Conservation (phyloP, 345 rosid species). For the Eucalyptus polybractea region DNA sequence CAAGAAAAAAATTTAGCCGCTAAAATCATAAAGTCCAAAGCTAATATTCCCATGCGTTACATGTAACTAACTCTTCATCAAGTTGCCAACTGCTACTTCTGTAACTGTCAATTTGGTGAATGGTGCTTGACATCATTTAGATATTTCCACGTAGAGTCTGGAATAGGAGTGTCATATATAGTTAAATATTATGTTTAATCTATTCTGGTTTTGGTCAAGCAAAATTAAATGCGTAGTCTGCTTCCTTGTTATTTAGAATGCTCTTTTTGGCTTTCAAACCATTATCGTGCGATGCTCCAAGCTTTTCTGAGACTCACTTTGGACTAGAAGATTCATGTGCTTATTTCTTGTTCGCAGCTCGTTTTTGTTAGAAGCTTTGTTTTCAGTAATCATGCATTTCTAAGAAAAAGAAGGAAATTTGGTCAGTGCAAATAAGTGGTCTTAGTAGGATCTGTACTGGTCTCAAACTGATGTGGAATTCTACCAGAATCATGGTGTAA, state of each 20-base stretch:
- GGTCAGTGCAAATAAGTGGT: not conserved
- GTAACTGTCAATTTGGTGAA: not conserved
- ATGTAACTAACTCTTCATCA: not conserved
- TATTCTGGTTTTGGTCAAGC: not conserved
- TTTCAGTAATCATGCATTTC: not conserved
- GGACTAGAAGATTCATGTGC: not conserved
- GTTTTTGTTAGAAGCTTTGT: not conserved
- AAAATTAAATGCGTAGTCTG: not conserved
- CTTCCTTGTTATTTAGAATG: not conserved
- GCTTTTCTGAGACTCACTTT: not conserved
- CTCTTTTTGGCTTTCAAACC: not conserved
- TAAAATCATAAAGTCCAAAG: not conserved
- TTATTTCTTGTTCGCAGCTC: not conserved
- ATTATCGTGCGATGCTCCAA: not conserved
- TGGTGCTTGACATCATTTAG: not conserved
- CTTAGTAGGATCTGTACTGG: not conserved
- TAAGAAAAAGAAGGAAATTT: not conserved
- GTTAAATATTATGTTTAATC: not conserved
- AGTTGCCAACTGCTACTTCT: not conserved
- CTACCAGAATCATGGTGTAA: not conserved
- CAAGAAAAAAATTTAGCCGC: not conserved
- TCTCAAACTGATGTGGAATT: not conserved
- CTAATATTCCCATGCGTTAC: not conserved
- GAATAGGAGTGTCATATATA: not conserved
- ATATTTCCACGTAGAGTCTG: not conserved